These are phyloP conservation scores for Komagataella phaffii DNA, from an alignment of 805 yeast species.

Conservation along the genomic window DNA sequence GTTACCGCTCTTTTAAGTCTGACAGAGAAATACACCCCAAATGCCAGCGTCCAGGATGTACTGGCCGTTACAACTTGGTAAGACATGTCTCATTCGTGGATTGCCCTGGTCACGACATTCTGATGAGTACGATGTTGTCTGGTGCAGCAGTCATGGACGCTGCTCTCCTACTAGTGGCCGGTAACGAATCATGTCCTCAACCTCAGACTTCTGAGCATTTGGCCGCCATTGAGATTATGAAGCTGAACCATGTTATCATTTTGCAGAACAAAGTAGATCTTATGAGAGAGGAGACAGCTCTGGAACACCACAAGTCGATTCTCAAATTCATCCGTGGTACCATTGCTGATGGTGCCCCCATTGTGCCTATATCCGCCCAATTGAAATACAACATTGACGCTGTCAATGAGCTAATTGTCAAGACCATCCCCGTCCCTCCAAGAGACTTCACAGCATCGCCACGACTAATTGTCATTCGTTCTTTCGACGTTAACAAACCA, in stretches of 20 bases:
- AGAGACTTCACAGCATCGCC: conserved; percentile 94
- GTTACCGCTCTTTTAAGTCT: conserved; percentile 88
- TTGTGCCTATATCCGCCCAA: conserved; percentile 97
- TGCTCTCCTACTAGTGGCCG: conserved; percentile 89
- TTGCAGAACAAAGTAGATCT: conserved; percentile 96
- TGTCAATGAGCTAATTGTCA: conserved; percentile 91
- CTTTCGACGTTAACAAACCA: conserved; percentile 97
- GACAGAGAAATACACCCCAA: conserved; percentile 92
- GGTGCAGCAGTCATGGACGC: conserved; percentile 99
- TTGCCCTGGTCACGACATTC: conserved; percentile 99
- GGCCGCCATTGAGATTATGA: conserved; percentile 99
- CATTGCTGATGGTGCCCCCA: conserved; percentile 97
- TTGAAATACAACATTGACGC: conserved; percentile 97
- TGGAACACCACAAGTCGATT: conserved; percentile 90
- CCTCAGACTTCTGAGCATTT: conserved; percentile 99
- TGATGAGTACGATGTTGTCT: conserved; percentile 99
- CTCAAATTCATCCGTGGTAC: conserved; percentile 92
- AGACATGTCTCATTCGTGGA: conserved; percentile 98
- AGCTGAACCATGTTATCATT: conserved; percentile 89
- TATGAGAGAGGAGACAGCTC: conserved; percentile 94
- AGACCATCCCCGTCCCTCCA: conserved; percentile 89
- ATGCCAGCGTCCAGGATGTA: conserved; percentile 78
- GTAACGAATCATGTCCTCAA: conserved; percentile 98
- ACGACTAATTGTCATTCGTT: conserved; percentile 90
- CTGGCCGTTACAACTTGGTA: conserved; percentile 77